Conservation (phyloP, 2,329 filamentous ascomycete genomes). For the Fusarium coicis region DNA sequence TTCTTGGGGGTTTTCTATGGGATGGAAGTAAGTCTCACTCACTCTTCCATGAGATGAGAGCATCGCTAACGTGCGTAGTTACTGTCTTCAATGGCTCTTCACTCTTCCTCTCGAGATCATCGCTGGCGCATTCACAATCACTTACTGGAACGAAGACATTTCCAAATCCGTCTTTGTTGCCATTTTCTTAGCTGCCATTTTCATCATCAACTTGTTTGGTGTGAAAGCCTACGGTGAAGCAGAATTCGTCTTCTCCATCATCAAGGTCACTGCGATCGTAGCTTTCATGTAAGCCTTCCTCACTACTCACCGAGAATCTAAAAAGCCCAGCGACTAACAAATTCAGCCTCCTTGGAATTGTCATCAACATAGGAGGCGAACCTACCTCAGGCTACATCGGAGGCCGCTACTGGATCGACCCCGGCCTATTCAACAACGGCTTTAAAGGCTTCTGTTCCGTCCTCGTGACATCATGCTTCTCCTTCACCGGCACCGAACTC, state of each 20-base stretch:
- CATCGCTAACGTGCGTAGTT: constrained; percentile 58
- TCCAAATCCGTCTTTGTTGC: constrained; percentile 82
- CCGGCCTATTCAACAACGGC: constrained; percentile 83
- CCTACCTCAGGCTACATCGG: constrained; percentile 81
- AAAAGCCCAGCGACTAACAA: neutral
- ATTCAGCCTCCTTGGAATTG: constrained; percentile 78
- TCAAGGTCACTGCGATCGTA: constrained; percentile 88
- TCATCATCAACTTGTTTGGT: constrained; percentile 86
- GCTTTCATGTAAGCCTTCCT: constrained; percentile 79
- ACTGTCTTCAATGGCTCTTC: constrained; percentile 88
- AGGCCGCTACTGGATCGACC: constrained; percentile 78
- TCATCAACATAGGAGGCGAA: constrained; percentile 84
- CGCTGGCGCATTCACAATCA: constrained; percentile 83
- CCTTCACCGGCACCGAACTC: constrained; percentile 79
- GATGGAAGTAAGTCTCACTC: constrained; percentile 77
- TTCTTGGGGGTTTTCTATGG: constrained; percentile 95
- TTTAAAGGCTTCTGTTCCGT: constrained; percentile 83
- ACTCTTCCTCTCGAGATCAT: constrained; percentile 88
- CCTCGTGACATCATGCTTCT: constrained; percentile 79
- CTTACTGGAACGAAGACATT: constrained; percentile 77
- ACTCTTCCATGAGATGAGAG: neutral
- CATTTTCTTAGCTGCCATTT: constrained; percentile 80
- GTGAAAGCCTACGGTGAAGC: constrained; percentile 92
- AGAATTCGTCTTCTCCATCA: constrained; percentile 85
- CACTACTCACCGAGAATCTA: fast-evolving